Evolutionary conservation across 2,329 filamentous ascomycete species (phyloP).

Genomic region (Pyrenophora tritici-repentis): DNA sequence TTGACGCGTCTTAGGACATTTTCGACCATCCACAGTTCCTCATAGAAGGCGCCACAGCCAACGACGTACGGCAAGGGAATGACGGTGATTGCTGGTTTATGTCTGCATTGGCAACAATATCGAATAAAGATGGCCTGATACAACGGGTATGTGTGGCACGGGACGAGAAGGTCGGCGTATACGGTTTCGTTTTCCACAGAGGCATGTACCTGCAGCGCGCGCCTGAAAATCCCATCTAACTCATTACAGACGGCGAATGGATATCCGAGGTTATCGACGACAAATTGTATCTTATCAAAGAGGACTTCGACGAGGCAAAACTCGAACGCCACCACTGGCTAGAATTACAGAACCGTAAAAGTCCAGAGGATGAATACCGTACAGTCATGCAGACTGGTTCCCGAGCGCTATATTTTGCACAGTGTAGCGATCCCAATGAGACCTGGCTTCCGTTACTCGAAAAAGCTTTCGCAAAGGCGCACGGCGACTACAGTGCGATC

Average conservation of each 20-base stretch:
- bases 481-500: constrained; percentile 78
- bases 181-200: constrained; percentile 83
- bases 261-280: constrained; percentile 90
- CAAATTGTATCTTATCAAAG: constrained; percentile 82
- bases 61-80: constrained; percentile 77
- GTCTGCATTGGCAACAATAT: constrained; percentile 76
- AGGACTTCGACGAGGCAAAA: constrained; percentile 76
- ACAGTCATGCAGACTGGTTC: constrained; percentile 75
- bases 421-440: constrained; percentile 75
- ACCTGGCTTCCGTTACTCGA: constrained; percentile 82
- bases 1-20: constrained; percentile 64
- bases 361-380: constrained; percentile 70
- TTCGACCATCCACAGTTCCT: constrained; percentile 79
- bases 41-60: constrained; percentile 74
- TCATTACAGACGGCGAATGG: constrained; percentile 75
- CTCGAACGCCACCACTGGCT: constrained; percentile 75
- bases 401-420: constrained; percentile 77
- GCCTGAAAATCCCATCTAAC: constrained; percentile 25
- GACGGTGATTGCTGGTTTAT: constrained; percentile 88
- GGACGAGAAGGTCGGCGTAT: constrained; percentile 76
- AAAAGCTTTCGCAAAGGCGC: constrained; percentile 83
- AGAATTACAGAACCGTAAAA: constrained; percentile 71
- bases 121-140: constrained; percentile 73
- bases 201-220: constrained; percentile 46
- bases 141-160: constrained; percentile 74